Evolutionary conservation across 2,329 filamentous ascomycete species (phyloP).

Genomic region (Trichoderma semiorbis): DNA sequence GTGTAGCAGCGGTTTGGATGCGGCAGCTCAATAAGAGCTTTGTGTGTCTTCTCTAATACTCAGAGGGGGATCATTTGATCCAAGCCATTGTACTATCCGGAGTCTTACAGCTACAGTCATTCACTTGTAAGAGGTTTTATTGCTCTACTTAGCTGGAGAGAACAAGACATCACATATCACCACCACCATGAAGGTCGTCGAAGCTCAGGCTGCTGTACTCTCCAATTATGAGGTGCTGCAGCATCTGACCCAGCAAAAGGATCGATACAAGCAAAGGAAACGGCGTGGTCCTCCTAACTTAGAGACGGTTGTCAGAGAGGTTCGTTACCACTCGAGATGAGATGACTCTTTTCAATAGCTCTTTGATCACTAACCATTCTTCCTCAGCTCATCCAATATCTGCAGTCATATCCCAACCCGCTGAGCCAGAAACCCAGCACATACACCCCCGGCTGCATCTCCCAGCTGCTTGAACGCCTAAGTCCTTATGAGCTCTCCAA

Average conservation of each 20-base stretch:
- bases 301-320: constrained; percentile 62
- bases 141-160: background rate
- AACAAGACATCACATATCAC: background rate
- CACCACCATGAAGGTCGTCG: constrained; percentile 63
- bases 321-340: constrained; percentile 33
- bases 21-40: background rate
- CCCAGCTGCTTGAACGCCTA: constrained; percentile 52
- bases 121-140: background rate
- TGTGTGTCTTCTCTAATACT: background rate
- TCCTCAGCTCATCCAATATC: constrained; percentile 57
- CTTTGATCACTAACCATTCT: background rate
- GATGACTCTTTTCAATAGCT: background rate
- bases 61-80: background rate
- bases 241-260: constrained; percentile 57
- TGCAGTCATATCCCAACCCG: constrained; percentile 53
- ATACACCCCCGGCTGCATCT: constrained; percentile 52
- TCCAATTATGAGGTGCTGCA: constrained; percentile 71
- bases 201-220: constrained; percentile 65
- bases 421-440: constrained; percentile 52
- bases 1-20: background rate
- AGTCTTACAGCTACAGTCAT: background rate
- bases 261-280: constrained; percentile 49
- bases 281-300: constrained; percentile 55
- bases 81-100: background rate
- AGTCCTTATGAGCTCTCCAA: constrained; percentile 60